Conservation (phyloP, 2,329 filamentous ascomycete genomes). For the Niveomyces coronatus region DNA sequence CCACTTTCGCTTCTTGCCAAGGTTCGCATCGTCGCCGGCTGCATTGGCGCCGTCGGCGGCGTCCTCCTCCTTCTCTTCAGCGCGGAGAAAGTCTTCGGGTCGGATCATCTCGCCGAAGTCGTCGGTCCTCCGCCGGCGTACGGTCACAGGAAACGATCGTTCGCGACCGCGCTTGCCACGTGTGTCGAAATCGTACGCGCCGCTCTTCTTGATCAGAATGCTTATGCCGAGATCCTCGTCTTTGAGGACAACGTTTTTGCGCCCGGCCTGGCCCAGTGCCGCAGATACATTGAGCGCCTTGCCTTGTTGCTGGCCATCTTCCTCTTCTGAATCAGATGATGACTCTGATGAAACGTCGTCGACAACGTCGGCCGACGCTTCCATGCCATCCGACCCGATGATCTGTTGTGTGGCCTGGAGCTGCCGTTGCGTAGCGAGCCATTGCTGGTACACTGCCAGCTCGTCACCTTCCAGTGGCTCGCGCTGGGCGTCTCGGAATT, state of each 20-base stretch:
- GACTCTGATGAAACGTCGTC: conserved; percentile 82
- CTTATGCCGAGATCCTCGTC: conserved; percentile 91
- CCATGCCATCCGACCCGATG: conserved; percentile 55
- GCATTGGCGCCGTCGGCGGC: conserved; percentile 40
- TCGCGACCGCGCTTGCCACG: conserved; percentile 86
- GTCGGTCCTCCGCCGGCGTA: conserved; percentile 68
- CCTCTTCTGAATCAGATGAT: conserved; percentile 78
- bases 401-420: conserved; percentile 71
- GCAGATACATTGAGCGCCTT: conserved; percentile 84
- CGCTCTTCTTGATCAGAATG: conserved; percentile 76
- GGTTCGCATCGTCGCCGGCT: conserved; percentile 43
- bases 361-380: conserved; percentile 60
- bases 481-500: conserved; percentile 50
- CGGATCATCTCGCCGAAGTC: conserved; percentile 92
- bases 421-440: conserved; percentile 78
- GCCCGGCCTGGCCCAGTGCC: conserved; percentile 69
- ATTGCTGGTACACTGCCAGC: conserved; percentile 77
- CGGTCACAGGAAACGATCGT: conserved; percentile 79
- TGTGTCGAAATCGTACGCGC: conserved; percentile 88
- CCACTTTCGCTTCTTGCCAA: conserved; percentile 94
- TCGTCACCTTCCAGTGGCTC: conserved; percentile 66
- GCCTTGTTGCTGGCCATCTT: conserved; percentile 82
- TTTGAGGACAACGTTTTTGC: conserved; percentile 76
- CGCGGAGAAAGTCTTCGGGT: conserved; percentile 85
- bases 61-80: conserved; percentile 78